These are phyloP conservation scores for Pichia sp. DNA, from an alignment of 1,139 yeast species.

Conservation along the genomic window DNA sequence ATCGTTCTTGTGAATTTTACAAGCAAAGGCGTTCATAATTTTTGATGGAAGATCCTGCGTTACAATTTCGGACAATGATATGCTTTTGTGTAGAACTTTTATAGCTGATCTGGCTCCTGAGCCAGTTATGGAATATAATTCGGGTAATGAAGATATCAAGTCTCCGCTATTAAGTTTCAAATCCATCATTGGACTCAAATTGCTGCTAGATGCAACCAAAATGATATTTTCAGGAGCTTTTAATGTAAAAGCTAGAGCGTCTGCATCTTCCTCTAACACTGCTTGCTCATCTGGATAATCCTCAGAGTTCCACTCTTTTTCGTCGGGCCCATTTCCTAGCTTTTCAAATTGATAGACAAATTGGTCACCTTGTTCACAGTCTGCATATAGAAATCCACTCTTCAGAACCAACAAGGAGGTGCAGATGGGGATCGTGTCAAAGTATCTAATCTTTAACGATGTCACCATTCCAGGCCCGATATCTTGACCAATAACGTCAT, in stretches of 20 bases:
- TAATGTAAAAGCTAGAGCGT: constrained; percentile 34
- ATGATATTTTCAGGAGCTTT: constrained; percentile 53
- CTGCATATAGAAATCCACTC: constrained; percentile 73
- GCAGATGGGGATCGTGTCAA: constrained; percentile 69
- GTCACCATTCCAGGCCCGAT: constrained; percentile 36
- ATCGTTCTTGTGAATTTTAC: constrained; percentile 45
- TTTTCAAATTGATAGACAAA: constrained; percentile 71
- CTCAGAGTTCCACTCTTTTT: constrained; percentile 33
- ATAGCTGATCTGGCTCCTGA: constrained; percentile 43
- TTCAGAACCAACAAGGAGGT: constrained; percentile 57
- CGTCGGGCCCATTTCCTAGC: constrained; percentile 53
- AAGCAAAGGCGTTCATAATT: constrained; percentile 61
- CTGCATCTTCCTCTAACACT: constrained; percentile 27
- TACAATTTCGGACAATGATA: constrained; percentile 59
- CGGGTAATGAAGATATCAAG: constrained; percentile 32
- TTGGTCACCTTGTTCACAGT: constrained; percentile 60
- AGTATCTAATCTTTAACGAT: constrained; percentile 50
- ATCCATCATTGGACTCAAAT: constrained; percentile 53
- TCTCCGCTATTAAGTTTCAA: constrained; percentile 37
- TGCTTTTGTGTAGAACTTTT: constrained; percentile 55
- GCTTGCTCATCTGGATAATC: constrained; percentile 32
- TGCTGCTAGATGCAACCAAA: constrained; percentile 49
- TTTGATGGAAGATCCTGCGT: constrained; percentile 66
- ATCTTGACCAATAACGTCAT: constrained; percentile 17
- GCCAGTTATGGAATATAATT: constrained; percentile 38